Evolutionary conservation across 2,329 filamentous ascomycete genomes (phyloP), one percentile per base, ranked within the genome.

Genomic region (Scytalidium lignicola): DNA sequence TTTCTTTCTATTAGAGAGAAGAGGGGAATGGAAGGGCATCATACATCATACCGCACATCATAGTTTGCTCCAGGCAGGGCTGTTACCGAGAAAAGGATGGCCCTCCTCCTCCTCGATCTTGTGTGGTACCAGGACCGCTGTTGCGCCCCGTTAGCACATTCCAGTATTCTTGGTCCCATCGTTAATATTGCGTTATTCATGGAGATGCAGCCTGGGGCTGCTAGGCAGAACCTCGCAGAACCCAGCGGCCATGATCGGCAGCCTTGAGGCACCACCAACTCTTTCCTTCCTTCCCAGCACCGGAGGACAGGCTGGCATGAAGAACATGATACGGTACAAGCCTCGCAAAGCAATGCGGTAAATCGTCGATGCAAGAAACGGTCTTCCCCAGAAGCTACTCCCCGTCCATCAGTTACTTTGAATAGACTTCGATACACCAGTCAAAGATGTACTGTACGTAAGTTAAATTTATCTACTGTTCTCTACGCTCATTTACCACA

Each of bases 31-130:
- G 23, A 26, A 10, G 10, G 17, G 22, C 43, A 28, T 19, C 43
- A 45, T 45, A 17, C 43, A 29, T 32, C 26, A 45, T 42, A 42
- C 10, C 9, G 8, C 39, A 41, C n/a, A 41, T n/a, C n/a, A n/a
- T n/a, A n/a, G n/a, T n/a, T 26, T 26, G 23, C 23, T 6, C 5
- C 37, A 41, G 8, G 19, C 37, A 41, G 37, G 42, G 20, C 42
- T 46, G 29, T 18, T 46, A 13, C 32, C 32, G 32, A 37, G 32
- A 37, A n/a, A n/a, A 13, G 10, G 32, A 37, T 15, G 4, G 8
- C 32, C n/a, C 32, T 37, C 13, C 7, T 28, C 7, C 26, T 28
- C 26, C 23, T 26, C 23, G 5, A 10, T 10, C 5, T 10, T 26
- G 23, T 10, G 23, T 26, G 23, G 23, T 26, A 26, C 23, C n/a